These are phyloP conservation scores for Corynespora cassiicola DNA, from an alignment of 2,329 filamentous ascomycete genomes.

Conservation along the genomic window DNA sequence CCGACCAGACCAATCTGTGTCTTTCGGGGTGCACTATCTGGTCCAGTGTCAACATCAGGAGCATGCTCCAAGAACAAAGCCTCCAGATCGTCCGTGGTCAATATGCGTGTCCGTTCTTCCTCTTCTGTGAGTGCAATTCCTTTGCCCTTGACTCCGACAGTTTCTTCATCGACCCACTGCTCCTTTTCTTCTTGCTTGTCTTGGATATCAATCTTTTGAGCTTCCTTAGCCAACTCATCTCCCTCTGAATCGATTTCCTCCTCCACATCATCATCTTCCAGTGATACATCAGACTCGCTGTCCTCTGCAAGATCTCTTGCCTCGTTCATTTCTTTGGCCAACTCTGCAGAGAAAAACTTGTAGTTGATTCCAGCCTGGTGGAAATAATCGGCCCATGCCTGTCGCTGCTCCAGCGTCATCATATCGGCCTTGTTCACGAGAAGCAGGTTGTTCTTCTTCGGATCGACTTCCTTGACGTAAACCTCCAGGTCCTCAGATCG, in stretches of 20 bases:
- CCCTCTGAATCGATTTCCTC: slow-evolving; percentile 57
- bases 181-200: slow-evolving; percentile 50
- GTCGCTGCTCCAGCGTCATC: slow-evolving; percentile 88
- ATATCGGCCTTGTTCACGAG: slow-evolving; percentile 99
- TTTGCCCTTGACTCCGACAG: slow-evolving; percentile 41
- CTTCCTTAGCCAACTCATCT: slow-evolving; percentile 52
- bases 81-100: slow-evolving; percentile 93
- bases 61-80: slow-evolving; percentile 82
- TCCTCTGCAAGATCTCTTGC: slow-evolving; percentile 64
- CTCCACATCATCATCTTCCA: slow-evolving; percentile 53
- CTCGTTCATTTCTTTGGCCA: slow-evolving; percentile 91
- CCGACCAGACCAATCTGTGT: slow-evolving; percentile 92
- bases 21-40: slow-evolving; percentile 64
- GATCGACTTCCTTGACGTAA: slow-evolving; percentile 92
- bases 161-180: slow-evolving; percentile 50
- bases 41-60: slow-evolving; percentile 61
- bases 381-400: slow-evolving; percentile 86
- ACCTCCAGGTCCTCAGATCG: slow-evolving; percentile 90
- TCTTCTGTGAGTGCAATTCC: slow-evolving; percentile 42
- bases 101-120: slow-evolving; percentile 68
- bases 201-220: slow-evolving; percentile 54
- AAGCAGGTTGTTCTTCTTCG: slow-evolving; percentile 86
- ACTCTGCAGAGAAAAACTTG: slow-evolving; percentile 92
- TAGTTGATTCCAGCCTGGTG: slow-evolving; percentile 82
- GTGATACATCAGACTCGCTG: slow-evolving; percentile 46